Base-by-base conservation (phyloP, 495 filamentous ascomycete genomes). In the Penicillium pancosmium region DNA sequence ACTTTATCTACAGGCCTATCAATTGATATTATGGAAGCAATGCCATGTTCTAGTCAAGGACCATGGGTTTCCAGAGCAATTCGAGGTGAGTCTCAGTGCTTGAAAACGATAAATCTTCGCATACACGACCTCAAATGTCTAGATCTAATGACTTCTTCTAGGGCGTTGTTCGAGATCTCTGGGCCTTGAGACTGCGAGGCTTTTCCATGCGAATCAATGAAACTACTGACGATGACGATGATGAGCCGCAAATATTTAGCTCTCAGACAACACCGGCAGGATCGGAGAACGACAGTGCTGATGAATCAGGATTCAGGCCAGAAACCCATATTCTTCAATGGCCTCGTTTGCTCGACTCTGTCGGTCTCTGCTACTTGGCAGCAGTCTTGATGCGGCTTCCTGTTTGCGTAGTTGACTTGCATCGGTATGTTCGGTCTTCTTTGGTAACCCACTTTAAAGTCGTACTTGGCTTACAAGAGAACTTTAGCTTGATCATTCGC, bases 21-120 rank as follows among this genome's bases (percentile, higher is more conserved):
- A 98, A 72, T 74, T 97, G n/a, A 84, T 98, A 31, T 73, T 93
- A 1, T 84, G 86, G 77, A 89, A 91, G 69, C 90, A 93, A 78
- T 80, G 83, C 50, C 69, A 84, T 66, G 86, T 79, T 62, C 70
- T 92, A 46, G 74, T 91, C 9, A 74, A 84, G 33, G 71, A 77
- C 9, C 84, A 84, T 66, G 79, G 81, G 1, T 84, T 91, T 60
- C 86, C 88, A 21, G 70, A 76, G 50, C 80, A 89, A 61, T 71
- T 90, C 12, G 88, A 91, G 80, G 86, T 86, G 68, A 40, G 60
- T 59, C 27, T 33, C 41, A 8, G 8, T 44, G 31, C n/a, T 27
- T 27, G 19, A 16, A 3, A 21, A 18, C n/a, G 8, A 10, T 10
- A 46, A 21, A 21, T 46, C 41, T 46, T 46, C 8, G n/a, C 8